Percentiles rank a stretch among this genome's conserved stretches.
These are phyloP conservation scores for Coprinopsis cinerea DNA, from an alignment of 768 basidiomycete species.

Conservation along the genomic window DNA sequence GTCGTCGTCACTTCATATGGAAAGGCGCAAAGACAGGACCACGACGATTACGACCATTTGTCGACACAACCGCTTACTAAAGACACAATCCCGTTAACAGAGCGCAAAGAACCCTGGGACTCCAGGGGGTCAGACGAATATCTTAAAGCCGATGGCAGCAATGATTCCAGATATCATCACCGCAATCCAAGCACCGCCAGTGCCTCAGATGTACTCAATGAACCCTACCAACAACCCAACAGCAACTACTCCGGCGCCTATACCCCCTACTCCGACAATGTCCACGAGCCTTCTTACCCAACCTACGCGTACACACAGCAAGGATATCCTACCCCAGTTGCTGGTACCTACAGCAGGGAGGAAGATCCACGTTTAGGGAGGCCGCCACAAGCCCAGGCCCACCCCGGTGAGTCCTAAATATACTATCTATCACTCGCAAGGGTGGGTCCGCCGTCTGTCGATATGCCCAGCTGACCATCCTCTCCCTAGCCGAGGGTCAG, in stretches of 20 bases:
- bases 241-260: slow-evolving; percentile 30
- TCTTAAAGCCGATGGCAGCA: slow-evolving; percentile 14
- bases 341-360: slow-evolving; percentile 23
- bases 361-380: slow-evolving; percentile 8
- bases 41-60: slow-evolving; percentile 71
- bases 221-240: slow-evolving; percentile 41
- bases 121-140: slow-evolving; percentile 45
- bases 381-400: slow-evolving; percentile 34
- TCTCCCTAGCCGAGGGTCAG: slow-evolving; percentile 34
- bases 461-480: not conserved
- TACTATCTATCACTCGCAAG: not conserved
- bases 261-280: slow-evolving; percentile 27
- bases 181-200: slow-evolving; percentile 50
- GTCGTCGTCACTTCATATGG: slow-evolving; percentile 54
- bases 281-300: slow-evolving; percentile 19
- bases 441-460: slow-evolving; percentile 4
- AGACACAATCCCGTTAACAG: slow-evolving; percentile 57
- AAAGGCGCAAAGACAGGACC: slow-evolving; percentile 68
- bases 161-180: slow-evolving; percentile 35
- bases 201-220: slow-evolving; percentile 48
- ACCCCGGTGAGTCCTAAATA: slow-evolving; percentile 40
- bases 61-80: slow-evolving; percentile 46
- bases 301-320: slow-evolving; percentile 31
- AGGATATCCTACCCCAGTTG: slow-evolving; percentile 32
- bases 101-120: slow-evolving; percentile 69